These are phyloP conservation scores for Ophiostoma sp. DNA, from an alignment of 2,329 filamentous ascomycete genomes.

Conservation along the genomic window DNA sequence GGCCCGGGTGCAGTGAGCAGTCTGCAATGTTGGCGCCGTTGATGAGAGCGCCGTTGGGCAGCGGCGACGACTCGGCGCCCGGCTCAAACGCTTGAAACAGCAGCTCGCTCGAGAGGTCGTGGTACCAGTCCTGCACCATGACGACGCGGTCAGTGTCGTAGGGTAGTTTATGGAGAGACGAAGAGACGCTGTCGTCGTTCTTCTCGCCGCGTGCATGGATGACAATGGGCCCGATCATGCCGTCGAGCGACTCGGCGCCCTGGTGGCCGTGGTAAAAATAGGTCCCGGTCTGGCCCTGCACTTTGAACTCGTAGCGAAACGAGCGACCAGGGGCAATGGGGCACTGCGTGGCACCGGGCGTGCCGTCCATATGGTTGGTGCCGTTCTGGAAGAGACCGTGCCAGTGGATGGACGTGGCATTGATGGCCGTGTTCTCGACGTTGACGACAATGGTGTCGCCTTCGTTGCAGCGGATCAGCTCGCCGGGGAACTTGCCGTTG, in stretches of 20 bases:
- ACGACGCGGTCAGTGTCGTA: constrained; percentile 61
- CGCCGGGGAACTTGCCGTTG: constrained; percentile 69
- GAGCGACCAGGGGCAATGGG: constrained; percentile 51
- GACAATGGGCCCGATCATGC: constrained; percentile 54
- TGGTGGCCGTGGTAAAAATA: constrained; percentile 73
- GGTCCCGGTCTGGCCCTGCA: constrained; percentile 33
- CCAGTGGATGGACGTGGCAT: constrained; percentile 61
- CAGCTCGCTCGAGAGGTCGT: constrained; percentile 46
- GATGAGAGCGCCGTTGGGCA: constrained; percentile 63
- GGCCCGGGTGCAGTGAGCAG: constrained; percentile 36
- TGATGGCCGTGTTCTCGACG: constrained; percentile 56
- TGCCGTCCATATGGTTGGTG: constrained; percentile 65
- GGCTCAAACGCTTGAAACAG: constrained; percentile 49
- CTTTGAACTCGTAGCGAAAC: constrained; percentile 47
- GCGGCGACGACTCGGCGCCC: constrained; percentile 52
- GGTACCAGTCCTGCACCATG: constrained; percentile 67
- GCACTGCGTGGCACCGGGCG: constrained; percentile 55
- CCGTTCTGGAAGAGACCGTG: constrained; percentile 72
- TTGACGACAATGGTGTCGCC: constrained; percentile 66
- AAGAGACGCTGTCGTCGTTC: not conserved
- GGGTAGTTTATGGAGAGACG: constrained; percentile 40
- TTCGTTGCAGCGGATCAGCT: constrained; percentile 65
- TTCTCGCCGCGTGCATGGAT: constrained; percentile 54
- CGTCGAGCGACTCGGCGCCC: constrained; percentile 64
- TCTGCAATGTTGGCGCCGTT: constrained; percentile 53